Percentiles rank a stretch among this genome's conserved stretches.
Evolutionary conservation across 495 filamentous ascomycete species (phyloP).

Genomic region (Xylaria cubensis): DNA sequence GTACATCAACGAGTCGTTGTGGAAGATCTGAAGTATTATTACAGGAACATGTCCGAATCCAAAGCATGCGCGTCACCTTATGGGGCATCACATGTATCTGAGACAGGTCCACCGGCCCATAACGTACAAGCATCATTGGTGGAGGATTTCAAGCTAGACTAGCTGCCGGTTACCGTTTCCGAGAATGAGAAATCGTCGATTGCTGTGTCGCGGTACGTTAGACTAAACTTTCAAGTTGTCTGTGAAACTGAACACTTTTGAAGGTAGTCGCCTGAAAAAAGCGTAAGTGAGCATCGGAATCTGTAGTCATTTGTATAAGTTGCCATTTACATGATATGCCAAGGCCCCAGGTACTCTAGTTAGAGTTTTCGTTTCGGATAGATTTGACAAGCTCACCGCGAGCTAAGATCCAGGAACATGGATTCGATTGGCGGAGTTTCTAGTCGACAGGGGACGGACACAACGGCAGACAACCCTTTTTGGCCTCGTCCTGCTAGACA

Average conservation of each 20-base stretch:
- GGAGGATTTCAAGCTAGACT: slow-evolving; percentile 6
- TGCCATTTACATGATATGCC: neutral
- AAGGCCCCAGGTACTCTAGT: neutral
- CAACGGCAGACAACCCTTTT: neutral
- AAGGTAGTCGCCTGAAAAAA: neutral
- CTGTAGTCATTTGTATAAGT: neutral
- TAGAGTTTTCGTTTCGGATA: neutral
- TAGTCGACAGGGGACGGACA: slow-evolving; percentile 1
- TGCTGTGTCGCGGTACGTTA: neutral
- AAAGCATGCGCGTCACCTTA: neutral
- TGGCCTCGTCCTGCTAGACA: neutral
- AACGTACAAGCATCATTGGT: slow-evolving; percentile 6
- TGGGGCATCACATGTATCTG: slow-evolving; percentile 10
- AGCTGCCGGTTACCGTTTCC: neutral
- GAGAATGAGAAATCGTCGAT: neutral
- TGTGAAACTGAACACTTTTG: neutral
- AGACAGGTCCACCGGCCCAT: slow-evolving; percentile 13
- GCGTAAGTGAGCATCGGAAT: neutral
- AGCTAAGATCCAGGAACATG: neutral
- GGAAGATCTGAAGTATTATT: neutral
- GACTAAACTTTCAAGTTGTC: neutral
- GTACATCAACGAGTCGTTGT: neutral
- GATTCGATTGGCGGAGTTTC: slow-evolving; percentile 15
- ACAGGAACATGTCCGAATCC: neutral
- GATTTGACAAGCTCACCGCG: neutral